These are phyloP conservation scores for Penicillium paneum DNA, from an alignment of 2,329 filamentous ascomycete species.

Conservation along the genomic window DNA sequence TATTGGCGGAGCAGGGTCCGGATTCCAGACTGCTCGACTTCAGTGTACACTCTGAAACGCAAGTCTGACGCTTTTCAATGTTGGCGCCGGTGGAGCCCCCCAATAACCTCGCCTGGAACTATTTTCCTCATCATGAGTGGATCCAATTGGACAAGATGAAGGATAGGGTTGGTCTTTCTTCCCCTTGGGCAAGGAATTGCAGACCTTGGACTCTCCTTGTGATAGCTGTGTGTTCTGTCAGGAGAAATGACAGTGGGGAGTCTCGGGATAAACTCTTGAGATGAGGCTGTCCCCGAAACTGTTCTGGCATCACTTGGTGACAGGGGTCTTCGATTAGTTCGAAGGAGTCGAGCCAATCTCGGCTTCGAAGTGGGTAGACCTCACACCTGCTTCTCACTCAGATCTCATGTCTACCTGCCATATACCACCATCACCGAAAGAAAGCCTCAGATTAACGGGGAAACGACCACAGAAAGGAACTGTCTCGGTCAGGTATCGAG, in stretches of 20 bases:
- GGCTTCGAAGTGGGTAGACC: neutral
- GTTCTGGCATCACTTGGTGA: neutral
- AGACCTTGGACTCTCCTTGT: neutral
- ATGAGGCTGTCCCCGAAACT: neutral
- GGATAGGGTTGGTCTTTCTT: neutral
- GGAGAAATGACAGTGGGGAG: neutral
- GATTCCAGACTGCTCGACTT: neutral
- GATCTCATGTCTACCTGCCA: neutral
- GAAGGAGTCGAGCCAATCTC: neutral
- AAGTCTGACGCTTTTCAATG: neutral
- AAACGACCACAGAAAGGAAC: neutral
- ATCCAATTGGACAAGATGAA: conserved; percentile 1
- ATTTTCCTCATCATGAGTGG: conserved; percentile 2
- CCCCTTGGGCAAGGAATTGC: neutral
- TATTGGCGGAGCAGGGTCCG: neutral
- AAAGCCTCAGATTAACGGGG: neutral
- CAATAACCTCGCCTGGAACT: conserved; percentile 4
- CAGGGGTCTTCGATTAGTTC: neutral
- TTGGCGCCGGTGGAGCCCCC: conserved; percentile 2
- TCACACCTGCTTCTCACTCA: neutral
- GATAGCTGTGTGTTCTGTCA: neutral
- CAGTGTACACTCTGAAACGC: neutral
- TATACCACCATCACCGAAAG: neutral
- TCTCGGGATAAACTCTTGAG: neutral
- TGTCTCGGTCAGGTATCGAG: neutral